Percentiles rank a stretch among this genome's conserved stretches.
These are phyloP conservation scores for Blastobotrys attinorum DNA, from an alignment of 805 yeast species.

Conservation along the genomic window DNA sequence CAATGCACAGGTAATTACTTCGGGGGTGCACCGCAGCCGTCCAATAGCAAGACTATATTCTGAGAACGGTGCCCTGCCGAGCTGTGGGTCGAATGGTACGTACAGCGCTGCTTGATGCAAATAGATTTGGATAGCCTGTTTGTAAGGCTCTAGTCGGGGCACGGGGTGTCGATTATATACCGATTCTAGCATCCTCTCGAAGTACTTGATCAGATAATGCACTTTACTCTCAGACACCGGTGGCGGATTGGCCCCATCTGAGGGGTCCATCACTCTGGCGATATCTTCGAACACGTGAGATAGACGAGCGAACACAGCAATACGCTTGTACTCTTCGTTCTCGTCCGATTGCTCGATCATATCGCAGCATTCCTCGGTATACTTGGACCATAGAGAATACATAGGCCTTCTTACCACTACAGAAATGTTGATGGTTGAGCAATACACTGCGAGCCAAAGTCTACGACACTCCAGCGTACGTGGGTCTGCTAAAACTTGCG, in stretches of 20 bases:
- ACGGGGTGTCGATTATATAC: conserved; percentile 33
- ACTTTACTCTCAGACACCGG: conserved; percentile 31
- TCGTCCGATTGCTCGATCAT: conserved; percentile 35
- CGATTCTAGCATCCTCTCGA: conserved; percentile 40
- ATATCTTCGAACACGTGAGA: conserved; percentile 56
- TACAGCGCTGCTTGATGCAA: conserved; percentile 31
- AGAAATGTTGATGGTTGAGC: conserved; percentile 54
- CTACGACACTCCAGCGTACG: conserved; percentile 40
- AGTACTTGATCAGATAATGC: conserved; percentile 38
- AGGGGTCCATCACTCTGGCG: conserved; percentile 26
- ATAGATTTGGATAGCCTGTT: conserved; percentile 42
- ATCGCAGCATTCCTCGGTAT: conserved; percentile 52
- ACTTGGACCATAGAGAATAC: conserved; percentile 39
- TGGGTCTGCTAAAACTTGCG: conserved; percentile 34
- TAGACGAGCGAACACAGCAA: conserved; percentile 54
- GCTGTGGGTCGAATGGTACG: conserved; percentile 14
- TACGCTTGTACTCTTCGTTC: conserved; percentile 29
- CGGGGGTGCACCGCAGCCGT: conserved; percentile 16
- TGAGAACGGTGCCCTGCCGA: conserved; percentile 31
- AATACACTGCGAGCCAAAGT: conserved; percentile 51
- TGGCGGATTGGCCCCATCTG: conserved; percentile 35
- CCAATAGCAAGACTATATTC: conserved; percentile 25
- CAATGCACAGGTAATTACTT: conserved; percentile 22
- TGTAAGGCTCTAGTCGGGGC: conserved; percentile 37
- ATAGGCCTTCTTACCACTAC: conserved; percentile 58